Evolutionary conservation across 1,284 basidiomycete genomes (phyloP).

Genomic region (Fistulina hepatica): DNA sequence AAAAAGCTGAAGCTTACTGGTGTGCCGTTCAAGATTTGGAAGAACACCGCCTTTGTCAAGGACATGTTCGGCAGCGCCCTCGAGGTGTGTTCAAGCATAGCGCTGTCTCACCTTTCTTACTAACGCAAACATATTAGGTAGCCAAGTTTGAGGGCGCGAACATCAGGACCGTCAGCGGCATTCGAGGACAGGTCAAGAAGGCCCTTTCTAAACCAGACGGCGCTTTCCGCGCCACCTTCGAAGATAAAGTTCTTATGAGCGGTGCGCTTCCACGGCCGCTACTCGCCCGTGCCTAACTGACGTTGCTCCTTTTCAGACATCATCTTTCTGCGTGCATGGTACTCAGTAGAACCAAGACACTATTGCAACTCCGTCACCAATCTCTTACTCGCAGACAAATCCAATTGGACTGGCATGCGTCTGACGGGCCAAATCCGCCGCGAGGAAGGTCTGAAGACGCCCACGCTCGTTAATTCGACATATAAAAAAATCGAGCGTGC

Average conservation of each 20-base stretch:
- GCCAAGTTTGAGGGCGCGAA: slow-evolving; percentile 98
- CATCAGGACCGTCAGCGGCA: slow-evolving; percentile 90
- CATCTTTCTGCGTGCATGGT: slow-evolving; percentile 95
- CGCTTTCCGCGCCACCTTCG: slow-evolving; percentile 92
- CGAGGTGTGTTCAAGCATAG: no score
- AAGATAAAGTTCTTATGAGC: slow-evolving; percentile 95
- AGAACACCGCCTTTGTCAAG: slow-evolving; percentile 97
- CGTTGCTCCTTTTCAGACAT: slow-evolving; percentile 57
- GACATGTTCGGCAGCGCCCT: slow-evolving; percentile 94
- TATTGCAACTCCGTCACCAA: slow-evolving; percentile 98
- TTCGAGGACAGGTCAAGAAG: slow-evolving; percentile 95
- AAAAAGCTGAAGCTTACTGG: slow-evolving; percentile 99
- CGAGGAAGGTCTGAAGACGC: slow-evolving; percentile 78
- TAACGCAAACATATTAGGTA: no score
- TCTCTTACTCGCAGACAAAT: slow-evolving; percentile 73
- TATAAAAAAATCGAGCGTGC: slow-evolving; percentile 80
- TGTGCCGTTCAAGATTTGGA: slow-evolving; percentile 92
- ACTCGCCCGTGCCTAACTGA: not conserved
- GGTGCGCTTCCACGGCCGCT: slow-evolving; percentile 40
- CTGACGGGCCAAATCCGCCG: slow-evolving; percentile 87
- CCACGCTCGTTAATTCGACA: slow-evolving; percentile 72
- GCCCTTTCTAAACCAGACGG: slow-evolving; percentile 91
- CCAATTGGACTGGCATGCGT: slow-evolving; percentile 85
- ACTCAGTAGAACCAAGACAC: slow-evolving; percentile 87
- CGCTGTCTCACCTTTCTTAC: no score